Evolutionary conservation across 257 asterid species (phyloP), one percentile per base, ranked within the genome.

Genomic region (Nicotiana noctiflora): DNA sequence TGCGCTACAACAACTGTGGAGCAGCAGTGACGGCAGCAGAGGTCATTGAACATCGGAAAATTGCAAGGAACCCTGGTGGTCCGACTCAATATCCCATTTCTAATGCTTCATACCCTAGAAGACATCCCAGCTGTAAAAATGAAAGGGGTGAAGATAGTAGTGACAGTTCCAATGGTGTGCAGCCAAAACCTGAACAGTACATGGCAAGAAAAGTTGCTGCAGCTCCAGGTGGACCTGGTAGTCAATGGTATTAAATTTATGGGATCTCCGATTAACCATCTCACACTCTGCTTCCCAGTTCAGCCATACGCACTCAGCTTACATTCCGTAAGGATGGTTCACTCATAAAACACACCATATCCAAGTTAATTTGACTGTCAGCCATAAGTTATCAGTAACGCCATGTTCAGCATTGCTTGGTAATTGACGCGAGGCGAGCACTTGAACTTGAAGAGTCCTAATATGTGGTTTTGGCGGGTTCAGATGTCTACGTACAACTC

Each of bases 21-120:
- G 89, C 90, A 82, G 88, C 95, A 64, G 88, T 88, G n/a, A 86
- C 86, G 1, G 77, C 94, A 75, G 80, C 78, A 9, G 98, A 90
- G 70, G 87, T 86, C 70, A 84, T 79, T 8, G 97, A 93, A 62
- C 94, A 90, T 72, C 91, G 90, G 56, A 92, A 89, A 85, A 80
- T 84, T 53, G 80, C 80, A 15, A 91, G 93, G 81, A 93, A 87
- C 87, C 90, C 94, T 9, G 90, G 87, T 34, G 83, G 84, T 81
- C 92, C 93, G 0, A 57, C 90, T 79, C 98, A 91, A 55, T 92
- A 91, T 57, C 81, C 86, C 23, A 88, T 87, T 63, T 87, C 97
- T 27, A 82, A 85, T 86, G 83, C 97, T 23, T 85, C 87, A 27
- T 87, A 87, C 80, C 89, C 90, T 55, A 81, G 84, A 83, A 85